These are phyloP conservation scores for Ascochyta pisi DNA, from an alignment of 2,329 filamentous ascomycete genomes.

Conservation along the genomic window DNA sequence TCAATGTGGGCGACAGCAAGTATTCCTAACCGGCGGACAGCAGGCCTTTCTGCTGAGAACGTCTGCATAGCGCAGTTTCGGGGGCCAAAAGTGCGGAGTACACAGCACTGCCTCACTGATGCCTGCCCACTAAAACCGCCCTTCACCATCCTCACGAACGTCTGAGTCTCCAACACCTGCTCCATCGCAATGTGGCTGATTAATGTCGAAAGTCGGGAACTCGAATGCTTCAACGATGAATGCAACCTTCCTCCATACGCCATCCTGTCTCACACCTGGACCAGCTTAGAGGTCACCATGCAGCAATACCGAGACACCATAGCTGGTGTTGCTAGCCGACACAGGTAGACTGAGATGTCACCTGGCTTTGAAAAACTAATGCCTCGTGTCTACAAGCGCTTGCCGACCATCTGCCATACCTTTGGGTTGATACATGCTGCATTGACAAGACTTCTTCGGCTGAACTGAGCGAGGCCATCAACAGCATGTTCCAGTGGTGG, in stretches of 20 bases:
- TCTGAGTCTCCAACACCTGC: background rate
- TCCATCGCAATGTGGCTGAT: slow-evolving; percentile 20
- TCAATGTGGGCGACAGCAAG: background rate
- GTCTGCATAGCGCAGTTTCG: background rate
- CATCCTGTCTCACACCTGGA: slow-evolving; percentile 31
- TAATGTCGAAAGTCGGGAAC: slow-evolving; percentile 7
- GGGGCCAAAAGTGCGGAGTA: background rate
- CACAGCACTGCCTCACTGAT: background rate
- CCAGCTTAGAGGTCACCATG: slow-evolving; percentile 19
- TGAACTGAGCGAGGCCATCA: slow-evolving; percentile 2
- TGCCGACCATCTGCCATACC: slow-evolving; percentile 7
- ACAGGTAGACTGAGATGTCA: background rate
- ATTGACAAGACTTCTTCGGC: background rate
- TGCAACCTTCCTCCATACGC: slow-evolving; percentile 21
- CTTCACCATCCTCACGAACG: background rate
- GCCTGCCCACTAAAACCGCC: too few species aligned
- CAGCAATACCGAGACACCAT: slow-evolving; percentile 8
- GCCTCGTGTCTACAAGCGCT: slow-evolving; percentile 15
- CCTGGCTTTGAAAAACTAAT: slow-evolving; percentile 13
- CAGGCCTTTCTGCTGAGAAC: background rate
- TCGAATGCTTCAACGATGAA: slow-evolving; percentile 19
- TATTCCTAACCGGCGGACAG: background rate
- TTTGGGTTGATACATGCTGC: slow-evolving; percentile 20
- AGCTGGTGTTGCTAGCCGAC: too few species aligned
- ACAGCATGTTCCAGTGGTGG: background rate